Conservation (phyloP, 805 yeast species). For the Ogataea pilisensis region DNA sequence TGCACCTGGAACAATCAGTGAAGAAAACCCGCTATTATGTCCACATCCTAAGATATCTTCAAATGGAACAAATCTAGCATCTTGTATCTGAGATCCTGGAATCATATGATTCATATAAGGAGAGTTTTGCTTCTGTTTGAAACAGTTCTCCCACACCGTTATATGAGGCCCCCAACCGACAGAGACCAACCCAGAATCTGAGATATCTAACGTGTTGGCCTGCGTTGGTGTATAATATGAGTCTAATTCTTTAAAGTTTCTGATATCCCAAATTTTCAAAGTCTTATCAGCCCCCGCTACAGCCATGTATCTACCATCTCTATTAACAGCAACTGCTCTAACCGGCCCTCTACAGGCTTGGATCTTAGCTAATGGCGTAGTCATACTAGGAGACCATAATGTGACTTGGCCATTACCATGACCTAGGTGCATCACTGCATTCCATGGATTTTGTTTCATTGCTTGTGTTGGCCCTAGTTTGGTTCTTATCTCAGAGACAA, state of each 20-base stretch:
- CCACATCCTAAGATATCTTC: conserved; percentile 96
- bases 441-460: conserved; percentile 91
- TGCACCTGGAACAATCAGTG: conserved; percentile 90
- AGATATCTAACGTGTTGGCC: conserved; percentile 70
- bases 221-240: conserved; percentile 77
- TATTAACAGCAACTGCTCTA: conserved; percentile 76
- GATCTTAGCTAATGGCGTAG: conserved; percentile 78
- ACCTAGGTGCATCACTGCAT: conserved; percentile 91
- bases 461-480: conserved; percentile 87
- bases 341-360: conserved; percentile 85
- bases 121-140: conserved; percentile 61
- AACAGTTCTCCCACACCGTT: conserved; percentile 77
- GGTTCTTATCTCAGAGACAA: conserved; percentile 80
- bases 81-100: conserved; percentile 71
- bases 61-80: conserved; percentile 78
- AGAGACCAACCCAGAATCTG: conserved; percentile 82
- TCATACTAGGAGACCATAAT: conserved; percentile 88
- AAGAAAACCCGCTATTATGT: conserved; percentile 70
- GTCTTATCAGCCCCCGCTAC: conserved; percentile 84
- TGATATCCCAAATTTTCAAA: conserved; percentile 88
- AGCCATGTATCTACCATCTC: conserved; percentile 93
- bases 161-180: conserved; percentile 97
- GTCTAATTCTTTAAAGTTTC: conserved; percentile 75
- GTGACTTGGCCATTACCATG: conserved; percentile 91
- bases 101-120: conserved; percentile 92